Evolutionary conservation across 495 filamentous ascomycete species (phyloP).

Genomic region (Xylaria flabelliformis): DNA sequence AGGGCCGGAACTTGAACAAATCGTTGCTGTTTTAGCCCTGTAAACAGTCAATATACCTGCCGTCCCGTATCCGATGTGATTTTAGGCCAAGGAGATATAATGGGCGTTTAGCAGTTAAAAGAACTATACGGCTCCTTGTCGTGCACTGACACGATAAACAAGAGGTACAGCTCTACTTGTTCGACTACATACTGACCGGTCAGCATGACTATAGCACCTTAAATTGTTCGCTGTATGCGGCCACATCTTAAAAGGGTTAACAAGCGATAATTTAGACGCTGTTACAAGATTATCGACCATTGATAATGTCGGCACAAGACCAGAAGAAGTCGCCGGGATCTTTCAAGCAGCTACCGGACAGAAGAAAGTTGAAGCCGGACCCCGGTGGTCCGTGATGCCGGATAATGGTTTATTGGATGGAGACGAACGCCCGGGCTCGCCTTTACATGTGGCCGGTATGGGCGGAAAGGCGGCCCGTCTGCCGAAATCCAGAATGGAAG

Average conservation of each 20-base stretch:
- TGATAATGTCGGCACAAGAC: not conserved
- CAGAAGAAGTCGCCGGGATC: conserved; percentile 16
- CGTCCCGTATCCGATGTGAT: not conserved
- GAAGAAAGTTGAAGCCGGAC: conserved; percentile 11
- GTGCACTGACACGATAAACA: not conserved
- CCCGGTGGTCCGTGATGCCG: conserved; percentile 28
- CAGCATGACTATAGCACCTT: not conserved
- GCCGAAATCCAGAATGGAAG: conserved; percentile 4
- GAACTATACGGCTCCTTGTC: not conserved
- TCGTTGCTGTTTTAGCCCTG: not conserved
- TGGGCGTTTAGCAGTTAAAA: not conserved
- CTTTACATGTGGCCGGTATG: conserved; percentile 11
- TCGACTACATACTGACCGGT: conserved; percentile 9
- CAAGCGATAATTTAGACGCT: not conserved
- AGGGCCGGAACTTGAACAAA: not conserved
- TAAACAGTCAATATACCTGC: not conserved
- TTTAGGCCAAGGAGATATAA: not conserved
- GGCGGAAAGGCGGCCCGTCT: conserved; percentile 26
- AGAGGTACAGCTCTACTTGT: not conserved
- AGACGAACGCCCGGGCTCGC: conserved; percentile 15
- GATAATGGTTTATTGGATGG: conserved; percentile 20
- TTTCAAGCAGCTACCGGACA: not conserved
- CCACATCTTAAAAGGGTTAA: not conserved
- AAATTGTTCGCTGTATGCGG: conserved; percentile 8
- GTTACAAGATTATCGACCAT: not conserved